Evolutionary conservation across 768 basidiomycete genomes (phyloP), one percentile per base, ranked within the genome.

Genomic region (Zangia roseola): DNA sequence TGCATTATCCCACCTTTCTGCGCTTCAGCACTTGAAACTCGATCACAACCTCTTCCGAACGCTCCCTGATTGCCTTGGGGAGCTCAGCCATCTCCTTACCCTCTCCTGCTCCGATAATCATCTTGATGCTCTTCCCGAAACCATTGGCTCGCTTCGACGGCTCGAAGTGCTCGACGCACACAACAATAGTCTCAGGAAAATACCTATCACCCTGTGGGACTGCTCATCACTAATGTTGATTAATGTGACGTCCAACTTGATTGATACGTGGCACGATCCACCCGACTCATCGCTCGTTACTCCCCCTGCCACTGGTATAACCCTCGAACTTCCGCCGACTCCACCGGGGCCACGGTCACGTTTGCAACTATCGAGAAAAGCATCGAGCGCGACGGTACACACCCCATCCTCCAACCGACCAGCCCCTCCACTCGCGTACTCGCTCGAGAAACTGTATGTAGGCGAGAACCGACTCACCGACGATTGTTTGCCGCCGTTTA

Each of bases 31-130:
- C 3, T 77, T 98, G 35, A 81, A 81, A 49, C 74, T 99, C 45
- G 85, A 94, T 64, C 83, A 91, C 71, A 98, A 98, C 69, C 78
- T 86, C 30, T 85, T 98, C 61, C 85, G 84, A 6, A 73, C 80
- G 9, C 80, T 98, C 19, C 94, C 95, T 0, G 84, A 93, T n/a
- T 80, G 82, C 23, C 70, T 98, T 9, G 90, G 88, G 39, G 79
- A 84, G 19, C 81, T 98, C 35, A 71, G 67, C 21, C 78, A 79
- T 50, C 81, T 99, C 28, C 75, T 84, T 57, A 74, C 71, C 0
- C 78, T 99, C 7, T 88, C 88, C 10, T 91, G 91, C 62, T 89
- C 91, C n/a, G 91, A 97, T 67, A 98, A 98, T 70, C 79, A 85
- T 55, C 78, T 99, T 17, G 81, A 82, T 46, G 69, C 76, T 14